Conservation (phyloP, 2,329 filamentous ascomycete species). For the Botrytis fragariae region DNA sequence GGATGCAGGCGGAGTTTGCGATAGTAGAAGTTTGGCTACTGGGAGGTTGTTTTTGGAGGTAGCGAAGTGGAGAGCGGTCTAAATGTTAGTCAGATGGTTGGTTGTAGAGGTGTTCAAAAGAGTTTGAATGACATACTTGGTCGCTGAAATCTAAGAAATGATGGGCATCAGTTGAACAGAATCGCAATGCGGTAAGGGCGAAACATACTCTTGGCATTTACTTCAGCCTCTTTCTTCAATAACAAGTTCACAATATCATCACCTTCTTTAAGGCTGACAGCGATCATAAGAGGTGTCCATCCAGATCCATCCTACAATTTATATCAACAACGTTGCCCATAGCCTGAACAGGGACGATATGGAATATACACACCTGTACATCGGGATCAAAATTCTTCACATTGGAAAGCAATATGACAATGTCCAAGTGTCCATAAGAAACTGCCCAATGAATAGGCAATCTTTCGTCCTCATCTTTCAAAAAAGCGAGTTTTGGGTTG, state of each 20-base stretch:
- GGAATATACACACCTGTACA: conserved; percentile 55
- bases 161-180: conserved; percentile 14
- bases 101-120: not conserved
- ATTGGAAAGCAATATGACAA: conserved; percentile 70
- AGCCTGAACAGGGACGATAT: not conserved
- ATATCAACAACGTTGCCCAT: not conserved
- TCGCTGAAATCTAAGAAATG: conserved; percentile 56
- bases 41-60: conserved; percentile 88
- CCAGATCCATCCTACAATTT: conserved; percentile 64
- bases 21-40: conserved; percentile 72
- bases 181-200: not conserved
- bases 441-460: conserved; percentile 93
- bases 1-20: conserved; percentile 66
- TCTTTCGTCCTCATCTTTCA: conserved; percentile 81
- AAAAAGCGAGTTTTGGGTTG: conserved; percentile 71
- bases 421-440: conserved; percentile 74
- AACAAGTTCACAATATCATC: conserved; percentile 68
- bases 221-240: conserved; percentile 66
- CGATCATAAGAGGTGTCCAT: conserved; percentile 85
- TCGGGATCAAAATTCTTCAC: conserved; percentile 78
- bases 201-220: conserved; percentile 66
- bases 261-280: conserved; percentile 69
- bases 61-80: conserved; percentile 89
- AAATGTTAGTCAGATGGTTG: conserved; percentile 19
- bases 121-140: conserved; percentile 47